phyloP scores from a whole-genome alignment of 176 grass and related monocot species.

The Calamus simplicifolius region DNA sequence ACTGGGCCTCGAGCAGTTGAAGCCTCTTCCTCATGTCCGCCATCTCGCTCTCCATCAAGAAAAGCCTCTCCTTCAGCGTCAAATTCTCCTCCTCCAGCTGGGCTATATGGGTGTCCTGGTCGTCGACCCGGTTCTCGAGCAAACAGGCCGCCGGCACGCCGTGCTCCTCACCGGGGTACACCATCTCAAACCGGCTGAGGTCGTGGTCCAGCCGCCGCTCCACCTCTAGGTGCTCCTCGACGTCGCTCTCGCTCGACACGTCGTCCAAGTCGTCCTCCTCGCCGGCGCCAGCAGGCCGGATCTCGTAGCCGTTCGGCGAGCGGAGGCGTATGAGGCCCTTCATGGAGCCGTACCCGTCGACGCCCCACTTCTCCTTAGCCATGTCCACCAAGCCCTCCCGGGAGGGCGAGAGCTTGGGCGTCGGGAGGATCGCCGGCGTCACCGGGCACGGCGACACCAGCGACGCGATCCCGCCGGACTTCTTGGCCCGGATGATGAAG shows the following conservation, averaged over 20 bases:
- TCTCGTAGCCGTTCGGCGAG: conserved; percentile 16
- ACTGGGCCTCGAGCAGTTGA: conserved; percentile 28
- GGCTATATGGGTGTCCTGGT: conserved; percentile 46
- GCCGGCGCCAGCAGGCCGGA: conserved; percentile 18
- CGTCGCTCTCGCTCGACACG: conserved; percentile 63
- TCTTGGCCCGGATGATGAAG: conserved; percentile 89
- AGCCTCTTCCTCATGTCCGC: conserved; percentile 57
- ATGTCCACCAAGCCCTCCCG: conserved; percentile 82
- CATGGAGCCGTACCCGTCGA: conserved; percentile 91
- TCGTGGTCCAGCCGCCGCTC: conserved; percentile 89
- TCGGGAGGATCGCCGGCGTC: conserved; percentile 72
- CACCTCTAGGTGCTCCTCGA: conserved; percentile 81
- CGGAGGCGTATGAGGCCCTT: conserved; percentile 90
- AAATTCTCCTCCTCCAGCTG: conserved; percentile 85
- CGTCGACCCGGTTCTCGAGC: conserved; percentile 29
- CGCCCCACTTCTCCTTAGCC: conserved; percentile 87
- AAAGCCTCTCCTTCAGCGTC: conserved; percentile 79
- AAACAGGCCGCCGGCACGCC: conserved; percentile 1
- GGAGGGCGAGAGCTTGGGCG: conserved; percentile 65
- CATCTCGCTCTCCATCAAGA: conserved; percentile 80
- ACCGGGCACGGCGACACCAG: conserved; percentile 78
- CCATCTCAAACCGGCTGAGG: conserved; percentile 92
- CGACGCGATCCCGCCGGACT: conserved; percentile 67
- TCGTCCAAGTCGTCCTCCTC: conserved; percentile 38
- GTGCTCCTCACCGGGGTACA: conserved; percentile 39